Conservation (phyloP, 1,139 yeast genomes). For the Williopsis jadinii region DNA sequence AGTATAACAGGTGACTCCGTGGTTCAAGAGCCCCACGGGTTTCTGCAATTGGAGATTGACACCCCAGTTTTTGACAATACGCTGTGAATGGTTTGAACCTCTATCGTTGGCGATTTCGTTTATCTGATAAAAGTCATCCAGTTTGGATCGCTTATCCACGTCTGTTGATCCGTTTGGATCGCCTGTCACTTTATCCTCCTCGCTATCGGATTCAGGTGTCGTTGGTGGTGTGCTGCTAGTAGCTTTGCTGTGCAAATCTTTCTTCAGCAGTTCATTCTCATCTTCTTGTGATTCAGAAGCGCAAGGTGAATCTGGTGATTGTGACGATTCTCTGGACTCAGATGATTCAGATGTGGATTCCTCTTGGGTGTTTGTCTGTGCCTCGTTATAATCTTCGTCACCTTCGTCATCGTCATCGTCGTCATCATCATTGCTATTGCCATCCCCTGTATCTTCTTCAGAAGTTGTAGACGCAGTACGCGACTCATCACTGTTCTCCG, state of each 20-base stretch:
- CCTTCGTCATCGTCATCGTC: constrained; percentile 7
- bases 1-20: constrained; percentile 95
- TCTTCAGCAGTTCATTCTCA: constrained; percentile 24
- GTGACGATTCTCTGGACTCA: constrained; percentile 11
- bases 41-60: constrained; percentile 32
- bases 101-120: constrained; percentile 47
- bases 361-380: background rate
- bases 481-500: constrained; percentile 1
- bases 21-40: constrained; percentile 80
- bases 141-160: constrained; percentile 1
- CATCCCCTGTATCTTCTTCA: constrained; percentile 5
- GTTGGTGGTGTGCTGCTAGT: constrained; percentile 17
- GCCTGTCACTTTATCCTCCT: constrained; percentile 4
- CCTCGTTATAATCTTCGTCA: constrained; percentile 12
- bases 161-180: constrained; percentile 9
- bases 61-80: constrained; percentile 60
- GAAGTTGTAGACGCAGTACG: constrained; percentile 2
- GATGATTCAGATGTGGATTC: constrained; percentile 1
- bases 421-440: constrained; percentile 1
- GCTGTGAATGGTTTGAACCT: constrained; percentile 50
- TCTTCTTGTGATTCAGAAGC: constrained; percentile 1
- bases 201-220: constrained; percentile 16
- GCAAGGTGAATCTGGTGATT: constrained; percentile 1
- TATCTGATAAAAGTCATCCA: constrained; percentile 39
- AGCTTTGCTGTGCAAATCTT: constrained; percentile 26